Conservation (phyloP, 1,284 basidiomycete genomes). For the Ustilago sp. region DNA sequence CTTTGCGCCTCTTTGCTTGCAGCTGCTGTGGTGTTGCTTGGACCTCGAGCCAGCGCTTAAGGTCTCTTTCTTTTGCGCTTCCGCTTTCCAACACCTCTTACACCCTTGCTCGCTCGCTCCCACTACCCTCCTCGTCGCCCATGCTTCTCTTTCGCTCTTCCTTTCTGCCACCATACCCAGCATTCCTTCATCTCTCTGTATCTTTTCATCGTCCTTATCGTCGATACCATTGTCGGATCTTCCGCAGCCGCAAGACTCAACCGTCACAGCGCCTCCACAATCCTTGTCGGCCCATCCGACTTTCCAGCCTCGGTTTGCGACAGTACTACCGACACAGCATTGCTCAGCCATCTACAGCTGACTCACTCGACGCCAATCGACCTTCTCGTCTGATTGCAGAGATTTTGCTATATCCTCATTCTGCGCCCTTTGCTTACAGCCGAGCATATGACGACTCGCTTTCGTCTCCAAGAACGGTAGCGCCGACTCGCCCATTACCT, state of each 20-base stretch:
- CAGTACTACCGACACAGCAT: not conserved
- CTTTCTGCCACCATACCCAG: not conserved
- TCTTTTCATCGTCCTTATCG: not conserved
- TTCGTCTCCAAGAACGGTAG: not conserved
- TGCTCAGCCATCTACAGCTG: not conserved
- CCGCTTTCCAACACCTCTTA: not conserved
- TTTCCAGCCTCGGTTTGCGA: not conserved
- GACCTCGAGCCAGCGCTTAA: not conserved
- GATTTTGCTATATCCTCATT: not conserved
- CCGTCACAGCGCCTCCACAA: not conserved
- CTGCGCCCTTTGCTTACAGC: not conserved
- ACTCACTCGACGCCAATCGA: not conserved
- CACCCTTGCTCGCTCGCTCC: not conserved
- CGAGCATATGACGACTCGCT: not conserved
- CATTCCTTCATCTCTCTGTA: slow-evolving; percentile 1
- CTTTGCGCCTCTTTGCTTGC: not conserved
- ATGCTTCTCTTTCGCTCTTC: not conserved
- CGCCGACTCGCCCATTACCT: not conserved
- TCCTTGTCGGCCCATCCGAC: not conserved
- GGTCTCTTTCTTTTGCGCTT: not conserved
- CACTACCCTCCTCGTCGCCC: not conserved
- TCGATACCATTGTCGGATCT: not conserved
- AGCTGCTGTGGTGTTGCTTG: not conserved
- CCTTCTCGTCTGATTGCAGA: not conserved
- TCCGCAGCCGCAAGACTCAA: not conserved